phyloP scores from a whole-genome alignment of 169 alveolate species.

The Cryptosporidium canis region DNA sequence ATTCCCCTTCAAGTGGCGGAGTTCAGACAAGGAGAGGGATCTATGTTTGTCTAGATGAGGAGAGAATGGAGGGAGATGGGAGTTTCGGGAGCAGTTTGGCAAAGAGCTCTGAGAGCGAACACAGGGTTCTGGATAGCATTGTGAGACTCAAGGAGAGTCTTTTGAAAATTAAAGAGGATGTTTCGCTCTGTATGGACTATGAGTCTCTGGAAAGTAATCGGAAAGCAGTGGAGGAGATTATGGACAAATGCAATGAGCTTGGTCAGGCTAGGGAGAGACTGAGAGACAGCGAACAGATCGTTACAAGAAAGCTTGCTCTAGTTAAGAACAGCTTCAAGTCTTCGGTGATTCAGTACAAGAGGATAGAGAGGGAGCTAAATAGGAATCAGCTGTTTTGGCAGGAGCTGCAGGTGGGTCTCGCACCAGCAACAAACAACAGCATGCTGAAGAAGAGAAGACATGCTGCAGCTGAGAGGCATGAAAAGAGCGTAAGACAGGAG shows the following conservation, averaged over 20 bases:
- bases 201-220: not conserved
- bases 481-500: not conserved
- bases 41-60: constrained; percentile 16
- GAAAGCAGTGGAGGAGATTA: constrained; percentile 2
- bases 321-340: constrained; percentile 41
- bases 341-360: constrained; percentile 25
- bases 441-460: constrained; percentile 12
- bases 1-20: constrained; percentile 6
- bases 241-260: not conserved
- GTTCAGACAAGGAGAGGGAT: constrained; percentile 9
- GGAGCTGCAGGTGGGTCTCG: constrained; percentile 56
- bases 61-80: not conserved
- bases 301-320: constrained; percentile 48
- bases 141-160: constrained; percentile 6
- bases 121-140: not conserved
- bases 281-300: constrained; percentile 16
- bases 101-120: not conserved
- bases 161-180: not conserved
- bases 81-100: not conserved
- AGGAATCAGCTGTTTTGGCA: constrained; percentile 50
- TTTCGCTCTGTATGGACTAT: not conserved
- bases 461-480: not conserved
- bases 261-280: not conserved
- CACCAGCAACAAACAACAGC: constrained; percentile 46
- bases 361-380: constrained; percentile 53